Percentiles rank a stretch among this genome's conserved stretches.
Conservation (phyloP, 2,329 filamentous ascomycete genomes). For the Diaporthe vexans region DNA sequence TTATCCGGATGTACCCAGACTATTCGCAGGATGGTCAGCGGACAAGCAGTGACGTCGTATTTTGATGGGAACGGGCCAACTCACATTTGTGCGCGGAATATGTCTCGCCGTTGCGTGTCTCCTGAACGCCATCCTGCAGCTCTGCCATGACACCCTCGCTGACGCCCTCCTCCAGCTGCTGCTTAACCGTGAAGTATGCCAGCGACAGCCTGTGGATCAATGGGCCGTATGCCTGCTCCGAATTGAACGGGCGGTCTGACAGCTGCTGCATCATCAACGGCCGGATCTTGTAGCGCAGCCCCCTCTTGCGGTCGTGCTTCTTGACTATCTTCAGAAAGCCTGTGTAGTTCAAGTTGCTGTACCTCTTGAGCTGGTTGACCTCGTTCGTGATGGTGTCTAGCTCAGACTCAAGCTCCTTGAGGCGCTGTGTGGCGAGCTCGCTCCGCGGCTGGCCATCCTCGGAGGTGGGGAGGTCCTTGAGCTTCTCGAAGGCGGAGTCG, state of each 20-base stretch:
- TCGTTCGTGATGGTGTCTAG: constrained; percentile 91
- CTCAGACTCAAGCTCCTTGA: constrained; percentile 82
- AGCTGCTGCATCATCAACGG: constrained; percentile 93
- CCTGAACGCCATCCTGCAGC: constrained; percentile 46
- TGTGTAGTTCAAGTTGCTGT: constrained; percentile 96
- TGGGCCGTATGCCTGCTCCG: constrained; percentile 88
- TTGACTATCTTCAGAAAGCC: constrained; percentile 98
- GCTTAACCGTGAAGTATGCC: constrained; percentile 95
- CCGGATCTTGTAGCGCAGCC: constrained; percentile 86
- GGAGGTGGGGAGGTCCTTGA: constrained; percentile 83
- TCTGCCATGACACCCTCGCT: constrained; percentile 41
- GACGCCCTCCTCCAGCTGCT: constrained; percentile 77
- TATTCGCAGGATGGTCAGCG: constrained; percentile 54
- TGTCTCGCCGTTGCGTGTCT: constrained; percentile 75
- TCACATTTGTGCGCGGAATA: constrained; percentile 91
- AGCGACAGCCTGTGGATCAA: constrained; percentile 91
- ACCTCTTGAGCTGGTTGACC: constrained; percentile 93
- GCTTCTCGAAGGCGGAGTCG: constrained; percentile 73
- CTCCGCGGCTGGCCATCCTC: constrained; percentile 65
- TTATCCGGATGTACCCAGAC: constrained; percentile 98
- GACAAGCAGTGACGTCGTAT: background rate
- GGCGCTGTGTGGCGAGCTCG: constrained; percentile 63
- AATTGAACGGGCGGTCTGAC: constrained; percentile 92
- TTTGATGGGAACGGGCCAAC: constrained; percentile 48
- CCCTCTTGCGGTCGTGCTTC: constrained; percentile 97